Base-by-base conservation (phyloP, 257 asterid species). In the Marsdenia floribunda region DNA sequence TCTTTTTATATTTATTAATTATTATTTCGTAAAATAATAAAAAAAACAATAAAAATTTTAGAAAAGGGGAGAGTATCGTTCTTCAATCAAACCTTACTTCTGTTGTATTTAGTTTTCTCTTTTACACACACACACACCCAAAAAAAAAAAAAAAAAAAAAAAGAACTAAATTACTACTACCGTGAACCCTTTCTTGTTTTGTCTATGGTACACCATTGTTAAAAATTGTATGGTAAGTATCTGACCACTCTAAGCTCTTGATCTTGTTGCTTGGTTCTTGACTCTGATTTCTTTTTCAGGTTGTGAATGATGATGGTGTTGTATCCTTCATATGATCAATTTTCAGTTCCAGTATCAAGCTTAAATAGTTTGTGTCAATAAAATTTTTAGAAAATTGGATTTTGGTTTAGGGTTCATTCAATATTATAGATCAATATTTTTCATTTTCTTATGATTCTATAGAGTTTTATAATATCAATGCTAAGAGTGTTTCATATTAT, bases 221-320 rank as follows among this genome's bases (percentile, higher is more conserved):
- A 16, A 16, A 6, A 10, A 1, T 24, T 19, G 44, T 38, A 37
- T 38, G 4, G 7, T 38, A 65, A 33, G 46, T 10, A 35, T 33
- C 24, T 35, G 69, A 63, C 44, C 19, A 18, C 26, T 16, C 3
- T 65, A 1, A 65, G 7, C 38, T 57, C 35, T 59, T 55, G 29
- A 21, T 55, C 61, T 63, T n/a, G 26, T 18, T 65, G 49, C 15
- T 73, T 5, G 18, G 47, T 16, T 57, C 38, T 59, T 12, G 21
- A 50, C 53, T 29, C 33, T 18, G 40, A 29, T 60, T 68, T 68
- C 24, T 73, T 4, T 77, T 82, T 81, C 91, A 91, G 97, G 98
- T 90, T 82, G 90, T 89, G 78, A 91, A 90, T 7, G 98, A 93
- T 76, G 98, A 91, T 89, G 98, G 98, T 76, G 93, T 97, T 59